Evolutionary conservation across 1,139 yeast genomes (phyloP), one percentile per base, ranked within the genome.

Genomic region (Taphrina pruni): DNA sequence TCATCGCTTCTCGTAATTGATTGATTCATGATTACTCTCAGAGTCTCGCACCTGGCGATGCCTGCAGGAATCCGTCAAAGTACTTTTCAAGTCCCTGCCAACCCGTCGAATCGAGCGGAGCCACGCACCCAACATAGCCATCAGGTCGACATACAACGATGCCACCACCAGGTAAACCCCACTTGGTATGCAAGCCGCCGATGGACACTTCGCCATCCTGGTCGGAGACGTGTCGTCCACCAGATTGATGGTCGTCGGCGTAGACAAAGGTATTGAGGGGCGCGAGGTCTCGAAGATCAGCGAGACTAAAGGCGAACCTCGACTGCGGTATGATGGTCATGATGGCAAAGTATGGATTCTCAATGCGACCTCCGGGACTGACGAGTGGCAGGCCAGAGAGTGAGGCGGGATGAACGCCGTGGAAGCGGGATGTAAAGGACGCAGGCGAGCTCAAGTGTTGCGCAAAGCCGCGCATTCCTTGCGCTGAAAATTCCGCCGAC

Each of bases 101-200:
- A 11, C 46, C 46, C 3, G 56, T 58, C 8, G 72, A 73, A 38
- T 73, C 75, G 20, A 54, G 57, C 2, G 57, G 57, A 2, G 75
- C 71, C 21, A 78, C 78, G 39, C 72, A 58, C 21, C 80, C 75
- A 39, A 79, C 78, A 65, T 79, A 78, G 2, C 80, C 80, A 73
- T 79, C 81, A n/a, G 81, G 81, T 56, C 81, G 73, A 20, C 78
- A 71, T 39, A 79, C 77, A 35, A 78, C 65, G 41, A 79, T 69
- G 12, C 77, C 76, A 26, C 81, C 79, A 8, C 70, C 8, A 6
- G 57, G 57, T 6, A 54, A 20, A 9, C 57, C 57, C 57, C 57
- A 54, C 43, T 54, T 54, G 26, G 14, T 17, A 41, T 54, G 57
- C 43, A 54, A 36, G 11, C 57, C 57, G 9, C 57, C 57, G 21